Evolutionary conservation across 176 grass and related monocot species (phyloP).

Genomic region (Eragrostis curvula): DNA sequence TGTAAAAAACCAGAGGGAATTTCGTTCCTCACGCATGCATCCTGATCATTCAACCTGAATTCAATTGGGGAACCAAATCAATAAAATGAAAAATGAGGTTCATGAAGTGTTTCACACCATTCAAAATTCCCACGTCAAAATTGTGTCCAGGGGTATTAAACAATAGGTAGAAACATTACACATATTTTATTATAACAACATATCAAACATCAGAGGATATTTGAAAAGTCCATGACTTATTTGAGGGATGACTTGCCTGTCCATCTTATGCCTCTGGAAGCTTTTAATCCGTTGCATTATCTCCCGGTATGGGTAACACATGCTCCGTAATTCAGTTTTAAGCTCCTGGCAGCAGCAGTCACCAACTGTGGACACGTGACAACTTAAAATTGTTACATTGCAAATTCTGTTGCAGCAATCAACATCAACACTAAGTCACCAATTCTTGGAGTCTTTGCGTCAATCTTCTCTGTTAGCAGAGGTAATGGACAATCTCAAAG

Average conservation of each 20-base stretch:
- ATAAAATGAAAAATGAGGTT: background rate
- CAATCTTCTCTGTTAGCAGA: constrained; percentile 3
- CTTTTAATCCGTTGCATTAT: background rate
- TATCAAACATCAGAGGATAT: no score
- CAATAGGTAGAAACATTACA: background rate
- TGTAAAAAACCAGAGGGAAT: no score
- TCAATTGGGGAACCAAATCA: background rate
- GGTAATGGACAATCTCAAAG: constrained; percentile 28
- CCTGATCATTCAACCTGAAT: background rate
- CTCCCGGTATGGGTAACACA: background rate
- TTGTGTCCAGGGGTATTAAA: background rate
- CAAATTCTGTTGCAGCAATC: background rate
- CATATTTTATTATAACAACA: background rate
- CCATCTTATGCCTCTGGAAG: background rate
- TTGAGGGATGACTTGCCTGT: background rate
- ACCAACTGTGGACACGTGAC: background rate
- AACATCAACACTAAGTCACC: background rate
- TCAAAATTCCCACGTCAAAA: background rate
- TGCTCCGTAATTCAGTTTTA: background rate
- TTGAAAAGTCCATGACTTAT: no score
- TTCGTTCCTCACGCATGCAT: background rate
- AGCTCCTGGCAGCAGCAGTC: background rate
- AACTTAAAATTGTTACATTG: background rate
- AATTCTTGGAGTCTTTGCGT: background rate
- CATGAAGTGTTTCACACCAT: background rate